Conservation (phyloP, 371 early-diverging fungal species). For the Haplosporangium sp. region DNA sequence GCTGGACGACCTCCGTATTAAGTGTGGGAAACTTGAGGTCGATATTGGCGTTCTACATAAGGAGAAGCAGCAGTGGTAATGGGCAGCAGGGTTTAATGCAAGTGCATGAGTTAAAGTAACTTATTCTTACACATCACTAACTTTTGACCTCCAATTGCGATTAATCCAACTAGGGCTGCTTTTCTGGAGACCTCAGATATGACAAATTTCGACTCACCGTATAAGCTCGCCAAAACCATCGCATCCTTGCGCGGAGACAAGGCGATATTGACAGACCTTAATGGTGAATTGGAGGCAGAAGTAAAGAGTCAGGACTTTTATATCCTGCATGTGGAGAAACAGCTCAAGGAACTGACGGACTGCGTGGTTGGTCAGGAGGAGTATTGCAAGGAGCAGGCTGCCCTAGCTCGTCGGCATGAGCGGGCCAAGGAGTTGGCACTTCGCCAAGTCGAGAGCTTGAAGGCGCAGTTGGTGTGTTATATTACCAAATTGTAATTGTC, state of each 20-base stretch:
- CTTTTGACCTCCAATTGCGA: background rate
- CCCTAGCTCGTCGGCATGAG: conserved; percentile 26
- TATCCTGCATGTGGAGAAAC: conserved; percentile 26
- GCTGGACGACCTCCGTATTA: conserved; percentile 47
- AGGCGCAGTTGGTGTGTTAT: conserved; percentile 29
- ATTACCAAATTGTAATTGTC: background rate
- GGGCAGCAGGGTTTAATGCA: background rate
- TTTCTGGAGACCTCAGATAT: conserved; percentile 36
- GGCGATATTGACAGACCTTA: conserved; percentile 27
- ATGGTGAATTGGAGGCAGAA: conserved; percentile 25
- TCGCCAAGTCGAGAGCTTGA: conserved; percentile 44
- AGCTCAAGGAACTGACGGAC: conserved; percentile 21
- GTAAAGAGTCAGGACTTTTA: conserved; percentile 29
- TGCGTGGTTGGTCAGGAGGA: conserved; percentile 32
- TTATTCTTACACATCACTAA: background rate
- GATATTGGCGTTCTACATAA: conserved; percentile 53
- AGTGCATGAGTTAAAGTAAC: background rate
- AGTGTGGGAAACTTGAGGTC: conserved; percentile 50
- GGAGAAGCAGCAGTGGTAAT: conserved; percentile 55
- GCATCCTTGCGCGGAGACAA: conserved; percentile 43
- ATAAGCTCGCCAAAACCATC: conserved; percentile 45
- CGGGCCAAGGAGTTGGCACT: conserved; percentile 41
- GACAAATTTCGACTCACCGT: conserved; percentile 48
- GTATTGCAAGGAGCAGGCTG: conserved; percentile 16
- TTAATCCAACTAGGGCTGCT: conserved; percentile 22